Evolutionary conservation across 108 stramenopile genomes (phyloP).

Genomic region (Cylindrotheca fusiformis): DNA sequence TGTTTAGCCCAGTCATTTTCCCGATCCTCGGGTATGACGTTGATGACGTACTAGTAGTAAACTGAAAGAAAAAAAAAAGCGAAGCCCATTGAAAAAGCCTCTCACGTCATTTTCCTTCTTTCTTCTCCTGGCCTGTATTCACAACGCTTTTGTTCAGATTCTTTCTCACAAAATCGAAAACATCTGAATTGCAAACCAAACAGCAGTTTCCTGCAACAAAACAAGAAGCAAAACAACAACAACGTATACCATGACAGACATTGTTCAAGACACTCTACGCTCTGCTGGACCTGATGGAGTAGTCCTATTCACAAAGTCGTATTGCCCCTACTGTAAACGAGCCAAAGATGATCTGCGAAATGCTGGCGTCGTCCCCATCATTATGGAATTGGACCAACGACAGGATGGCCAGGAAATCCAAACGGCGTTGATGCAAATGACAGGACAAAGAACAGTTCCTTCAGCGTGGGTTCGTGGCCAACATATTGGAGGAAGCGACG

Average conservation of each 20-base stretch:
- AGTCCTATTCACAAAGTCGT: conserved; percentile 55
- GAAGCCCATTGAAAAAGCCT: no score
- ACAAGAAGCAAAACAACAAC: no score
- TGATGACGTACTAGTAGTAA: no score
- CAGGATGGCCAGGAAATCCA: conserved; percentile 63
- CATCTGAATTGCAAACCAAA: no score
- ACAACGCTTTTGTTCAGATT: no score
- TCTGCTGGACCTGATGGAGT: conserved; percentile 8
- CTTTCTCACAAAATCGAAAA: no score
- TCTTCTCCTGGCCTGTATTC: no score
- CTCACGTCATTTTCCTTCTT: no score
- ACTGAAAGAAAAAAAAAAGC: no score
- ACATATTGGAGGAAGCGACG: conserved; percentile 70
- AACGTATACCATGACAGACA: background rate
- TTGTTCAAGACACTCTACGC: background rate
- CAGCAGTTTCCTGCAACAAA: no score
- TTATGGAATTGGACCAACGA: conserved; percentile 61
- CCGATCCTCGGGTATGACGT: no score
- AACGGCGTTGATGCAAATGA: conserved; percentile 29
- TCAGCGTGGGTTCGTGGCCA: conserved; percentile 66
- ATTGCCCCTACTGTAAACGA: conserved; percentile 52
- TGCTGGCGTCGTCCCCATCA: conserved; percentile 36
- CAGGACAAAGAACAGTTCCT: conserved; percentile 61
- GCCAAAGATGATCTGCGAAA: conserved; percentile 34
- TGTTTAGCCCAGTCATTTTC: no score